Evolutionary conservation across 352 stramenopile genomes (phyloP).

Genomic region (Phytopythium litorale): DNA sequence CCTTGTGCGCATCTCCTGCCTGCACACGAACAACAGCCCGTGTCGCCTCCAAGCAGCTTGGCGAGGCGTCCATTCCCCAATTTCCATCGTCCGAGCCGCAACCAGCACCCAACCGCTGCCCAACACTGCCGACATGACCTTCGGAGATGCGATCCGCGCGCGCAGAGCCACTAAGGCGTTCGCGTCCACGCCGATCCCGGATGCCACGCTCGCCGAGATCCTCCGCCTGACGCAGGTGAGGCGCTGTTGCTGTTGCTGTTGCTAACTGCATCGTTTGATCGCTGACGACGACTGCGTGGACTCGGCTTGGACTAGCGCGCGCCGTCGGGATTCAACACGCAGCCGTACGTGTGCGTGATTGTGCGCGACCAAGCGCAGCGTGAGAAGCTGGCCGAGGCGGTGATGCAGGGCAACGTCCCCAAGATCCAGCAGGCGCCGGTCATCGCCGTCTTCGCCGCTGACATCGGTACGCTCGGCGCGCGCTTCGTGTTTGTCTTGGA

Average conservation of each 20-base stretch:
- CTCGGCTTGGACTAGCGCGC: slow-evolving; percentile 27
- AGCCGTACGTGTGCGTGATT: slow-evolving; percentile 72
- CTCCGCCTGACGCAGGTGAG: slow-evolving; percentile 56
- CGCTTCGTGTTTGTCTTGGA: too few relatives aligned
- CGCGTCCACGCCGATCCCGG: slow-evolving; percentile 32
- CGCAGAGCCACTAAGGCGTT: slow-evolving; percentile 45
- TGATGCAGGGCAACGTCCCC: slow-evolving; percentile 32
- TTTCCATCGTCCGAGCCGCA: too few relatives aligned
- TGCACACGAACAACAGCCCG: background rate
- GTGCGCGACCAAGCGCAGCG: slow-evolving; percentile 72
- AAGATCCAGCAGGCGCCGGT: too few relatives aligned
- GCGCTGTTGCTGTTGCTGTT: background rate
- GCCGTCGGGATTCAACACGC: slow-evolving; percentile 73
- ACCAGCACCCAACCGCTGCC: background rate
- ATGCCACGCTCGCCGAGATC: slow-evolving; percentile 58
- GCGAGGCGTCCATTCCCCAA: too few relatives aligned
- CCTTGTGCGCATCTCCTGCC: too few relatives aligned
- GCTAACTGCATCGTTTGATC: background rate
- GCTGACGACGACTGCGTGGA: background rate
- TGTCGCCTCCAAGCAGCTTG: background rate
- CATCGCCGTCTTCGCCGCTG: too few relatives aligned
- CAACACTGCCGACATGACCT: background rate
- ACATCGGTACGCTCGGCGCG: too few relatives aligned
- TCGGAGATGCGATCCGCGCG: slow-evolving; percentile 19
- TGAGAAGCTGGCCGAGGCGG: slow-evolving; percentile 58